Evolutionary conservation across 371 early-diverging fungal genomes (phyloP), one percentile per base, ranked within the genome.

Genomic region (Blastocladiella emersonii): DNA sequence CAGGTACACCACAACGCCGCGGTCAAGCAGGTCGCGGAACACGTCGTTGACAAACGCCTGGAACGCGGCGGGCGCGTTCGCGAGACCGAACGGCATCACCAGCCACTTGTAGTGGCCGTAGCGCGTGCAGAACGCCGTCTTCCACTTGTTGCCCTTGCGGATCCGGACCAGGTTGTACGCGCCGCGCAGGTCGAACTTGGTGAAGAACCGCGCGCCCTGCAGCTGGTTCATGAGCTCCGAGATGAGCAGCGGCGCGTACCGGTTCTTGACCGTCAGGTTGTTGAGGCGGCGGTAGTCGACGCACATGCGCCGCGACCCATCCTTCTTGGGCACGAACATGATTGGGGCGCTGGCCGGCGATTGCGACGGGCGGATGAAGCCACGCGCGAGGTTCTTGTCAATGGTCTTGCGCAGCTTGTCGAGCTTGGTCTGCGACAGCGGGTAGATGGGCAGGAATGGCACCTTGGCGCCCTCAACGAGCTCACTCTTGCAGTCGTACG

Each of bases 241-340:
- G 0, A 79, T 73, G 0, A 71, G 34, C 13, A 79, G 83, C 0
- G 83, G 32, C 0, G 75, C 75, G 63, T 74, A 65, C 0, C 62
- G 63, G 41, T 84, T 68, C 32, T 69, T 67, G 10, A 73, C 48
- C 0, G 80, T 83, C 0, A 72, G n/a, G 10, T 57, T 37, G 64
- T 87, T 87, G 0, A 85, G 37, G 0, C 61, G 74, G 7, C 77
- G 69, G 62, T 79, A 86, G 45, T 83, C 80, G 0, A 76, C 65
- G 59, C 77, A 78, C 56, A 79, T 23, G 0, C 76, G 70, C 35
- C 80, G 15, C 4, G 63, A n/a, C 6, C 83, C 81, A 48, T 78
- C 75, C 48, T 82, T 80, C 67, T 84, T 80, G 8, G 67, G 64
- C 0, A 78, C 82, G n/a, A n/a, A n/a, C n/a, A n/a, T n/a, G n/a